Base-by-base conservation (phyloP, 192 early-diverging fungal genomes). In the Pilaira anomala region DNA sequence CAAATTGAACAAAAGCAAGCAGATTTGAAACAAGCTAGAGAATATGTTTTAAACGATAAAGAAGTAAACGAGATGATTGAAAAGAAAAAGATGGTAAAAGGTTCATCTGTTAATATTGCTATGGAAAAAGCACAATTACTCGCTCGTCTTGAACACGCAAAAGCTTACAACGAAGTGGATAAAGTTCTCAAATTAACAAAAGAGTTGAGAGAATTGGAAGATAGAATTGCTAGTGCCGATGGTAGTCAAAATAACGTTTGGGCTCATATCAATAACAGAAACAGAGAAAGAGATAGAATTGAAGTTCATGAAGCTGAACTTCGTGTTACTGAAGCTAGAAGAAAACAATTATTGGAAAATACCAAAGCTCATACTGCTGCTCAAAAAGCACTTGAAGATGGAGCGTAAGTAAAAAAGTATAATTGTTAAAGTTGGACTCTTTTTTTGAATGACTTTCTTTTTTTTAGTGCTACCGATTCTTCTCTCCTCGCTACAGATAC, bases 1-100 rank as follows among this genome's bases (percentile, higher is more conserved):
- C 73, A 78, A 16, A 77, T 88, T 5, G 73, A 78, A 59, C 72
- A 73, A 33, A 91, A 86, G 58, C 55, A 62, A 28, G 66, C 80
- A 28, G 84, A 81, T 48, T 46, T 91, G 12, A 79, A 86, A 7
- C 48, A 42, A 22, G 88, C 88, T 4, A 72, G 72, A 6, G 74
- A 74, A 19, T 88, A 91, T 73, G 76, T 83, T 21, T 72, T 91
- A 7, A 81, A 78, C 7, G 73, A 80, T 41, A 61, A 78, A 26
- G 90, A 91, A 41, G 82, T 89, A 19, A 80, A 76, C 19, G 66
- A 74, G 12, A 91, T 91, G 74, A 78, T 90, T 57, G 70, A 72
- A 19, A 68, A 77, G 52, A 85, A 88, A 48, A 76, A 80, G 42
- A 68, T 68, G 0, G 73, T 85, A 50, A 69, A 56, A 55, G 69